Conservation (phyloP, 2,329 filamentous ascomycete species). For the Penicillium hesseltinei region DNA sequence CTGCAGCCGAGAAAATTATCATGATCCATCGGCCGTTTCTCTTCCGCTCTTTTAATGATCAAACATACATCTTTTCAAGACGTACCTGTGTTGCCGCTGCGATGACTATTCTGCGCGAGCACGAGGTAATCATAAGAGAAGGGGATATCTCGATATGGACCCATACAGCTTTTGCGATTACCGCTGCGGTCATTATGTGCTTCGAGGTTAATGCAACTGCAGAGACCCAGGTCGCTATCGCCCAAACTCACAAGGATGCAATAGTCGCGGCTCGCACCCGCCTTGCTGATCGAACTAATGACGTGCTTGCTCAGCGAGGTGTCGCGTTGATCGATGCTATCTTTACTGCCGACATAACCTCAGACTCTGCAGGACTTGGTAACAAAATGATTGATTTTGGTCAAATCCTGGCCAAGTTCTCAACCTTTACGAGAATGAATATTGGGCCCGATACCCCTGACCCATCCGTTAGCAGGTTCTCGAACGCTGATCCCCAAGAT, state of each 20-base stretch:
- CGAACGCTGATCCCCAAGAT: constrained; percentile 11
- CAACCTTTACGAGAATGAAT: constrained; percentile 20
- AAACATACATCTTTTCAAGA: constrained; percentile 35
- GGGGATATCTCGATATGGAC: constrained; percentile 29
- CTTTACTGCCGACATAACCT: constrained; percentile 18
- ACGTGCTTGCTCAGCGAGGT: constrained; percentile 26
- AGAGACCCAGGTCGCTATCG: constrained; percentile 13
- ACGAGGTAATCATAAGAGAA: constrained; percentile 25
- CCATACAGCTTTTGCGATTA: constrained; percentile 29
- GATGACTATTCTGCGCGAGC: constrained; percentile 39
- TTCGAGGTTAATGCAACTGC: constrained; percentile 25
- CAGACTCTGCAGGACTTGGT: constrained; percentile 1
- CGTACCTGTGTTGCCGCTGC: constrained; percentile 40
- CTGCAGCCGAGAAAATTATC: constrained; percentile 43
- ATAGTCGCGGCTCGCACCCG: constrained; percentile 23
- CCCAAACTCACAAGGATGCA: constrained; percentile 22
- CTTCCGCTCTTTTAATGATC: constrained; percentile 35
- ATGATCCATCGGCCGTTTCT: constrained; percentile 44
- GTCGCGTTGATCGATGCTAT: constrained; percentile 29
- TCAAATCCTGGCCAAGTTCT: constrained; percentile 23
- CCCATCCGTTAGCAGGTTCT: constrained; percentile 15
- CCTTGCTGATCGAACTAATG: constrained; percentile 20
- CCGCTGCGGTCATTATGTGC: constrained; percentile 27
- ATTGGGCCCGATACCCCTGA: constrained; percentile 15
- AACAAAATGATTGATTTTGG: constrained; percentile 20